phyloP scores from a whole-genome alignment of 352 stramenopile species.

The Pythium biforme region DNA sequence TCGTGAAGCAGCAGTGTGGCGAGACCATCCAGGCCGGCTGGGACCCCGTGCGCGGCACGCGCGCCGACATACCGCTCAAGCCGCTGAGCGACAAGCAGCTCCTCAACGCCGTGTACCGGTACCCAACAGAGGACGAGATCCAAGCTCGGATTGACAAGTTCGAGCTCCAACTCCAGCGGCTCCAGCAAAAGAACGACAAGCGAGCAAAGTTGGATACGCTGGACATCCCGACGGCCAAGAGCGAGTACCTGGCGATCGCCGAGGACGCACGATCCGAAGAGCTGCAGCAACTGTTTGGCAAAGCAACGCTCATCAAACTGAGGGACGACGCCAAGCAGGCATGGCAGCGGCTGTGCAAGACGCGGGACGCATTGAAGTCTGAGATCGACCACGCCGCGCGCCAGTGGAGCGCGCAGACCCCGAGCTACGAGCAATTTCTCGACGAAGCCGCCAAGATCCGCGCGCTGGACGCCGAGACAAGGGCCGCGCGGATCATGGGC shows the following conservation, averaged over 20 bases:
- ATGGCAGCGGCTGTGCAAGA: constrained; percentile 47
- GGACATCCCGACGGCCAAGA: constrained; percentile 65
- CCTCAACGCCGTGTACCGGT: constrained; percentile 68
- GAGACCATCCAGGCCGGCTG: constrained; percentile 65
- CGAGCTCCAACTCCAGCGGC: constrained; percentile 49
- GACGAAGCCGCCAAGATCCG: constrained; percentile 55
- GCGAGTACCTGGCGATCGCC: constrained; percentile 71
- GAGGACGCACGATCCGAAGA: constrained; percentile 71
- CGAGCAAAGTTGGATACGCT: constrained; percentile 41
- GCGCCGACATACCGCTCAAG: constrained; percentile 54
- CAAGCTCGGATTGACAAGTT: constrained; percentile 51
- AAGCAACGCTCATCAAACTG: constrained; percentile 57
- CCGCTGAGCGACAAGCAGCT: constrained; percentile 55
- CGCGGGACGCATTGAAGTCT: constrained; percentile 41
- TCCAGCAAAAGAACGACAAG: constrained; percentile 42
- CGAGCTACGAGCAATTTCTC: constrained; percentile 63
- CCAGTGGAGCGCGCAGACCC: constrained; percentile 41
- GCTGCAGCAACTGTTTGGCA: constrained; percentile 59
- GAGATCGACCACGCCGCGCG: constrained; percentile 52
- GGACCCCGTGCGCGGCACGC: constrained; percentile 41
- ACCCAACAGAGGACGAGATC: constrained; percentile 68
- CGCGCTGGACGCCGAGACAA: constrained; percentile 35
- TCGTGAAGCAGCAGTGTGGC: constrained; percentile 54
- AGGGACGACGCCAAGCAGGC: constrained; percentile 65
- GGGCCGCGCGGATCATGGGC: constrained; percentile 40